Percentiles rank a stretch among this genome's conserved stretches.
Evolutionary conservation across 1,284 basidiomycete genomes (phyloP).

Genomic region (Fomes fomentarius): DNA sequence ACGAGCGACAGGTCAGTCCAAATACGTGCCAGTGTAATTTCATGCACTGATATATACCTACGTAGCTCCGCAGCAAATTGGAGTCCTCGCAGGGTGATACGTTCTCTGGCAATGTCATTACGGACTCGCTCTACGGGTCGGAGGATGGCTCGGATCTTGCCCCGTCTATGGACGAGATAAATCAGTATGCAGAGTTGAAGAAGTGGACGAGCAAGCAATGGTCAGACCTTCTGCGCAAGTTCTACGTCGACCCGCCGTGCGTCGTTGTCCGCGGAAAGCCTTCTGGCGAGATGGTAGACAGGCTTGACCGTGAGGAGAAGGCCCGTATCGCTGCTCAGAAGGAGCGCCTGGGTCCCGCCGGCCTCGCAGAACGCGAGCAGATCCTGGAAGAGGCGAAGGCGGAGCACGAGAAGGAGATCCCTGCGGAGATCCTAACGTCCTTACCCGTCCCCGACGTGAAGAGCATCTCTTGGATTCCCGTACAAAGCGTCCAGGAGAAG

Average conservation of each 20-base stretch:
- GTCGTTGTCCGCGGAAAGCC: constrained; percentile 87
- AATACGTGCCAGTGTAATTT: background rate
- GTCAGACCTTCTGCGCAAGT: constrained; percentile 82
- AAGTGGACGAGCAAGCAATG: constrained; percentile 82
- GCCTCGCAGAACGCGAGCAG: constrained; percentile 73
- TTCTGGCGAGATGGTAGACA: constrained; percentile 82
- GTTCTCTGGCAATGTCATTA: constrained; percentile 75
- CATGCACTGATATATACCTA: background rate
- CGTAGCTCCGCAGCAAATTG: constrained; percentile 71
- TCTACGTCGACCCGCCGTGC: constrained; percentile 74
- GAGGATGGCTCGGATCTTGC: constrained; percentile 83
- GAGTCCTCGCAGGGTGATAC: constrained; percentile 80
- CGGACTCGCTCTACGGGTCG: constrained; percentile 89
- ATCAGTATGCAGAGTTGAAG: constrained; percentile 68
- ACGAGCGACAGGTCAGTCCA: constrained; percentile 77
- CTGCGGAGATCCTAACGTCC: constrained; percentile 75
- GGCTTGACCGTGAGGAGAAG: constrained; percentile 85
- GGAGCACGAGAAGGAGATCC: constrained; percentile 87
- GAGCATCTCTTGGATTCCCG: constrained; percentile 94
- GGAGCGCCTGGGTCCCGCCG: constrained; percentile 75
- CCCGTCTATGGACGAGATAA: constrained; percentile 79
- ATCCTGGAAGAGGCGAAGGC: constrained; percentile 84
- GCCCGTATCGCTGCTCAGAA: constrained; percentile 76
- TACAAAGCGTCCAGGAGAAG: constrained; percentile 77
- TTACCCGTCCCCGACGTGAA: constrained; percentile 91